These are phyloP conservation scores for Phytophthora nicotianae DNA, from an alignment of 352 stramenopile genomes.

Conservation along the genomic window DNA sequence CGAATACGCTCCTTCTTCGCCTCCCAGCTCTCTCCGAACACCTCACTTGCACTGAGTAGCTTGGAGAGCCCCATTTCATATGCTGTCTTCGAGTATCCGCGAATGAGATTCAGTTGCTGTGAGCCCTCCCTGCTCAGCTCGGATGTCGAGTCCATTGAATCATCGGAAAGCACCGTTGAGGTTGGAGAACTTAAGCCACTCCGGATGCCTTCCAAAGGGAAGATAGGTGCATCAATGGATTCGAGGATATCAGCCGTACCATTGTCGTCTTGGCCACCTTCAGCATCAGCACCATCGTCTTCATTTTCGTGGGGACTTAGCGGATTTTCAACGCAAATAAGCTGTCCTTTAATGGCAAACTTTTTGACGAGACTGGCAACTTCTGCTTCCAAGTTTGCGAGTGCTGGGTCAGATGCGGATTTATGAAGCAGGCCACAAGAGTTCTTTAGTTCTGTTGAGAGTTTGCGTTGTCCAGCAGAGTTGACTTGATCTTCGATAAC, in stretches of 20 bases:
- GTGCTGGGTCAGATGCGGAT: constrained; percentile 21
- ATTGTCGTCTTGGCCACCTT: constrained; percentile 16
- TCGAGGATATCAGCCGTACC: not conserved
- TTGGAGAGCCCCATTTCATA: constrained; percentile 77
- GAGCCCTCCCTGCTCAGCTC: constrained; percentile 18
- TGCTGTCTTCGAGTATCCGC: constrained; percentile 57
- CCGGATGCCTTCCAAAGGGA: constrained; percentile 9
- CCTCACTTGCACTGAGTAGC: constrained; percentile 54
- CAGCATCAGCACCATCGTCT: constrained; percentile 31
- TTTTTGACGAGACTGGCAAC: constrained; percentile 57
- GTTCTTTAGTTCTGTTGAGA: constrained; percentile 11
- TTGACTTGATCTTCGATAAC: constrained; percentile 81
- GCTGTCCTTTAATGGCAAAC: constrained; percentile 65
- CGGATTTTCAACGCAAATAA: constrained; percentile 48
- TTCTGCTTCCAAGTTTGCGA: constrained; percentile 51
- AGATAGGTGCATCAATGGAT: constrained; percentile 5
- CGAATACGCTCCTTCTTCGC: constrained; percentile 93
- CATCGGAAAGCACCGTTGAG: constrained; percentile 9
- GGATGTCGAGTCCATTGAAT: constrained; percentile 32
- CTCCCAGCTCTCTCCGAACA: constrained; percentile 95
- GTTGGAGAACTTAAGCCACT: constrained; percentile 22
- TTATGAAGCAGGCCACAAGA: not conserved
- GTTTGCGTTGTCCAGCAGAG: constrained; percentile 50
- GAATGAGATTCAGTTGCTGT: constrained; percentile 47
- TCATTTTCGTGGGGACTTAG: constrained; percentile 41